Percentiles rank a stretch among this genome's conserved stretches.
Evolutionary conservation across 495 filamentous ascomycete species (phyloP).

Genomic region (Lasiosphaeriaceae sp.): DNA sequence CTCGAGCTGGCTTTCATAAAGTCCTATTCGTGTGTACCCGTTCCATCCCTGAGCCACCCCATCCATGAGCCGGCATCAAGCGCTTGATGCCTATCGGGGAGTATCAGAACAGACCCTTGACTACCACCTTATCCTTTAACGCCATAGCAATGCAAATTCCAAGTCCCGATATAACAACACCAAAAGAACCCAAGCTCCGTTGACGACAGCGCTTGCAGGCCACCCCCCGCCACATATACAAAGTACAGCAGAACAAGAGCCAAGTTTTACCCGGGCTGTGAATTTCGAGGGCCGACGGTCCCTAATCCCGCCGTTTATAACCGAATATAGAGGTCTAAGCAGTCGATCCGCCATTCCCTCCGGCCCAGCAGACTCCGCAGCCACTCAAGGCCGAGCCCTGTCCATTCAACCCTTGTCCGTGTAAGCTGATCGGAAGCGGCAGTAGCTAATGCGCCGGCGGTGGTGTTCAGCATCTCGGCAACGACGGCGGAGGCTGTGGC

Average conservation of each 20-base stretch:
- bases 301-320: slow-evolving; percentile 36
- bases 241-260: no score
- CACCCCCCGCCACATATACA: no score
- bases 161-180: neutral
- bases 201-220: no score
- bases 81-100: neutral
- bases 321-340: slow-evolving; percentile 75
- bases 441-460: slow-evolving; percentile 60
- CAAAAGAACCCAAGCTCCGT: neutral
- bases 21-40: no score
- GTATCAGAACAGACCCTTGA: neutral
- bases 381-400: slow-evolving; percentile 80
- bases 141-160: neutral
- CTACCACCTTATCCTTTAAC: neutral
- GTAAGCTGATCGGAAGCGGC: slow-evolving; percentile 63
- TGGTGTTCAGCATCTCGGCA: slow-evolving; percentile 64
- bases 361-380: slow-evolving; percentile 68
- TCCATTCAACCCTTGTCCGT: slow-evolving; percentile 61
- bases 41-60: neutral
- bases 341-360: slow-evolving; percentile 78
- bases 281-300: neutral
- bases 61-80: neutral
- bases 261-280: neutral
- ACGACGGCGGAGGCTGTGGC: slow-evolving; percentile 34
- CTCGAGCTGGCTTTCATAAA: no score